These are phyloP conservation scores for Thyridium curvatum DNA, from an alignment of 2,329 filamentous ascomycete species.

Conservation along the genomic window DNA sequence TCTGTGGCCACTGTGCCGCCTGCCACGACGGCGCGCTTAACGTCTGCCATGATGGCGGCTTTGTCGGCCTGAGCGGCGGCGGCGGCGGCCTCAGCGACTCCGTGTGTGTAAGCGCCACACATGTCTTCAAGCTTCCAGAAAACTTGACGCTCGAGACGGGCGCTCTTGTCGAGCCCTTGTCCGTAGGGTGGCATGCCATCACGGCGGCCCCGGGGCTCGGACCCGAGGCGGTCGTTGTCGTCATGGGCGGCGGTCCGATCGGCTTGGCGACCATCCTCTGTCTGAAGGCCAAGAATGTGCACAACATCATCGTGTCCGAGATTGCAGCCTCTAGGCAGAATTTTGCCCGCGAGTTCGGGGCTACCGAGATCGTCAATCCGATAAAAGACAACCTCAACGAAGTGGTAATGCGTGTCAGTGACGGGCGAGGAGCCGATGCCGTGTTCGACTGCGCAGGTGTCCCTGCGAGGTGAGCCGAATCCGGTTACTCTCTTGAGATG, in stretches of 20 bases:
- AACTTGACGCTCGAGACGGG: slow-evolving; percentile 44
- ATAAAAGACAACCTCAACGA: slow-evolving; percentile 3
- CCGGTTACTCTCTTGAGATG: too few species aligned
- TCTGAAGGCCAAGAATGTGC: slow-evolving; percentile 44
- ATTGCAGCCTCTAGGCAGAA: slow-evolving; percentile 41
- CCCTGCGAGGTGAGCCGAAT: slow-evolving; percentile 3
- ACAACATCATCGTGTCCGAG: slow-evolving; percentile 52
- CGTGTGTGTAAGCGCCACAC: slow-evolving; percentile 39
- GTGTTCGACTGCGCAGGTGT: slow-evolving; percentile 12
- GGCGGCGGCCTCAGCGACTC: slow-evolving; percentile 47
- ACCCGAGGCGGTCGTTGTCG: slow-evolving; percentile 3
- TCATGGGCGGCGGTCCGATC: slow-evolving; percentile 15
- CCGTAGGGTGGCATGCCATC: slow-evolving; percentile 58
- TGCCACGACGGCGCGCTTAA: slow-evolving; percentile 35
- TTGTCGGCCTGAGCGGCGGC: slow-evolving; percentile 30
- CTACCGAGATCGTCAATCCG: slow-evolving; percentile 17
- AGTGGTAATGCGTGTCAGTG: slow-evolving; percentile 2
- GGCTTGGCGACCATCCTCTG: slow-evolving; percentile 54
- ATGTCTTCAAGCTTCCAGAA: slow-evolving; percentile 40
- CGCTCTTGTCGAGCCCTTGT: slow-evolving; percentile 56
- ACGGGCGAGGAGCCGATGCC: slow-evolving; percentile 9
- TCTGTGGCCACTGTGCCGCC: slow-evolving; percentile 45
- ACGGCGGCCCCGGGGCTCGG: slow-evolving; percentile 10
- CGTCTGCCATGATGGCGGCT: slow-evolving; percentile 34
- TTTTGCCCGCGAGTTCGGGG: slow-evolving; percentile 48